A percentile compares a stretch with the other conserved stretches of the same genome.
phyloP scores from a whole-genome alignment of 164 flowering plant genomes.

The Umbilicus rupestris region DNA sequence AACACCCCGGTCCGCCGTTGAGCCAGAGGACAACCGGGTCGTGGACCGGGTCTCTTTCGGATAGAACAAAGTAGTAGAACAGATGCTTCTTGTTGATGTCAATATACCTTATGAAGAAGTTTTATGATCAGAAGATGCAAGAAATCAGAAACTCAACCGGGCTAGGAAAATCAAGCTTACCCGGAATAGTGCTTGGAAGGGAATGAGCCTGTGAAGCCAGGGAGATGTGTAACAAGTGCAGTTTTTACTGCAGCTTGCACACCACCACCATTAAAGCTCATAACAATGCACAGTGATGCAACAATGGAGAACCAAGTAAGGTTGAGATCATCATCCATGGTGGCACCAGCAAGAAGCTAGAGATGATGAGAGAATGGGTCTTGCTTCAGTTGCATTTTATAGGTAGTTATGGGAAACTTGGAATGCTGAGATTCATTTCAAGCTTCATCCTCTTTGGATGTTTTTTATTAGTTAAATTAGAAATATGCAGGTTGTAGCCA shows the following conservation, averaged over 20 bases:
- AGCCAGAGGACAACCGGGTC: constrained; percentile 36
- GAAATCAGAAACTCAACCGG: not conserved
- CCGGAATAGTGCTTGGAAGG: constrained; percentile 36
- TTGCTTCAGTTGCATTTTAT: no score
- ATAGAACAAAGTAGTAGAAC: constrained; percentile 26
- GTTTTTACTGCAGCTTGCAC: constrained; percentile 17
- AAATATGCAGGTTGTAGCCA: no score
- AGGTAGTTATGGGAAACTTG: no score
- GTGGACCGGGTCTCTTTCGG: constrained; percentile 21
- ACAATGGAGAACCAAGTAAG: not conserved
- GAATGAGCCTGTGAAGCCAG: constrained; percentile 25
- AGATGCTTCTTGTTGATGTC: constrained; percentile 19
- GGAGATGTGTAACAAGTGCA: constrained; percentile 19
- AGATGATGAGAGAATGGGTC: no score
- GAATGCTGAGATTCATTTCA: no score
- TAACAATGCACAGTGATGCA: constrained; percentile 9
- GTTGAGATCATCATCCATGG: not conserved
- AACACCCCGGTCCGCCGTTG: constrained; percentile 37
- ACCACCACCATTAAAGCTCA: not conserved
- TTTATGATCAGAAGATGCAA: not conserved
- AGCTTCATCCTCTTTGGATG: no score
- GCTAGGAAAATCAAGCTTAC: constrained; percentile 3
- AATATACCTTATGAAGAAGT: constrained; percentile 19
- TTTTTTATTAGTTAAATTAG: no score
- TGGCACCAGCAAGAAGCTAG: no score